Evolutionary conservation across 2,329 filamentous ascomycete species (phyloP).

Genomic region (Knufia petricola): DNA sequence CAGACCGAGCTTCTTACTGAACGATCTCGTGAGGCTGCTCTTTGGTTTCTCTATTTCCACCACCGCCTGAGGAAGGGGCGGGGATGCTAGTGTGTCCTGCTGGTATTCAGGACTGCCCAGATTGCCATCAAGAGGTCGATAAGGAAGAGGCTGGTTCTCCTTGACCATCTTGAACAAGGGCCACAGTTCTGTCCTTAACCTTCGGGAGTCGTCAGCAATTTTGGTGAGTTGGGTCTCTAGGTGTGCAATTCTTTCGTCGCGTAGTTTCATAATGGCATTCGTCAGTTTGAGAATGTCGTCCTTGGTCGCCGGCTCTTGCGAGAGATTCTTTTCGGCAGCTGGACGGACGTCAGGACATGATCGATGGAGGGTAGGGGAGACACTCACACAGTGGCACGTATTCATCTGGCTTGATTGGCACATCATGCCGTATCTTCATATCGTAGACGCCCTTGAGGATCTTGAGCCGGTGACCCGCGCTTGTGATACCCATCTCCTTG

Average conservation of each 20-base stretch:
- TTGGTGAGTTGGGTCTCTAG: slow-evolving; percentile 75
- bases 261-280: slow-evolving; percentile 75
- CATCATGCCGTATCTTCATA: slow-evolving; percentile 85
- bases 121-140: slow-evolving; percentile 29
- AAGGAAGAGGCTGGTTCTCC: slow-evolving; percentile 78
- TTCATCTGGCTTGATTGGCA: slow-evolving; percentile 83
- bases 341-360: slow-evolving; percentile 20
- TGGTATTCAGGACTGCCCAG: slow-evolving; percentile 26
- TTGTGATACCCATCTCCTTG: slow-evolving; percentile 86
- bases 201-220: slow-evolving; percentile 78
- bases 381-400: slow-evolving; percentile 82
- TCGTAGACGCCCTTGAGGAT: slow-evolving; percentile 96
- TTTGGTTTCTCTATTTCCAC: slow-evolving; percentile 32
- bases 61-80: slow-evolving; percentile 33
- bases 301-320: slow-evolving; percentile 78
- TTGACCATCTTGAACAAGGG: slow-evolving; percentile 85
- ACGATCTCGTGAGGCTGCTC: slow-evolving; percentile 57
- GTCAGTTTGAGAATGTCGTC: slow-evolving; percentile 89
- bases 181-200: slow-evolving; percentile 80
- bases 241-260: slow-evolving; percentile 79
- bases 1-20: slow-evolving; percentile 62
- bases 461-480: slow-evolving; percentile 86
- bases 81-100: slow-evolving; percentile 24
- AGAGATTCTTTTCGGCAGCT: slow-evolving; percentile 83
- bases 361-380: slow-evolving; percentile 3